These are phyloP conservation scores for Coprinellus aureogranulatus DNA, from an alignment of 768 basidiomycete species.

Conservation along the genomic window DNA sequence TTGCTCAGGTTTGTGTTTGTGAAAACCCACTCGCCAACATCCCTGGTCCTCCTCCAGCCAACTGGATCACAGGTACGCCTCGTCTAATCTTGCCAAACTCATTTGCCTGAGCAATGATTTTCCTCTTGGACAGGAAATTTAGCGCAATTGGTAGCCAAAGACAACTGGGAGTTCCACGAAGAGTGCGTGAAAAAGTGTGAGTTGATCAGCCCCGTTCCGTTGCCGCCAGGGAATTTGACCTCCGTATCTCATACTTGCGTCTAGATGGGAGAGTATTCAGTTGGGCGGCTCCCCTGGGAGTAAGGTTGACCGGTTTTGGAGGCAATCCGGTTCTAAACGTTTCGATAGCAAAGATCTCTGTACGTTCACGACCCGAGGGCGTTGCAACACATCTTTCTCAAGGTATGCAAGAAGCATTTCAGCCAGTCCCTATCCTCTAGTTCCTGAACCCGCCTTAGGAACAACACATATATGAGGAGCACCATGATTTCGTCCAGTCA, in stretches of 20 bases:
- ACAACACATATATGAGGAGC: constrained; percentile 23
- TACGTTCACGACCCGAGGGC: constrained; percentile 46
- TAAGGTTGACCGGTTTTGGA: background rate
- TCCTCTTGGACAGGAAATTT: background rate
- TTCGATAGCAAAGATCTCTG: constrained; percentile 18
- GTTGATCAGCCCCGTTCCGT: background rate
- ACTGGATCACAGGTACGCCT: constrained; percentile 30
- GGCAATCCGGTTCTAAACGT: background rate
- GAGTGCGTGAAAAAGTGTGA: background rate
- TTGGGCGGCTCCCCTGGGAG: background rate
- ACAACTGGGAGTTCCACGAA: background rate
- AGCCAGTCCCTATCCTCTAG: background rate
- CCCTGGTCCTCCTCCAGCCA: constrained; percentile 35
- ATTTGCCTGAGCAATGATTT: background rate
- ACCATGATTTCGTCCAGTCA: constrained; percentile 8
- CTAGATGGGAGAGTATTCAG: constrained; percentile 30
- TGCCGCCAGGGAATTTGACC: background rate
- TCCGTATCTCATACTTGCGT: background rate
- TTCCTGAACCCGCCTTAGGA: constrained; percentile 19
- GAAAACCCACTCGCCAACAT: constrained; percentile 29
- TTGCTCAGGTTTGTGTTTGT: constrained; percentile 8
- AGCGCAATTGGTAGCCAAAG: background rate
- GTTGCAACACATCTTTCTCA: constrained; percentile 44
- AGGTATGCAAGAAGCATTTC: constrained; percentile 21
- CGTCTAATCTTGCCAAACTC: background rate